Evolutionary conservation across 2,329 filamentous ascomycete species (phyloP), one percentile per base, ranked within the genome.

Genomic region (Chaetomiaceae sp.): DNA sequence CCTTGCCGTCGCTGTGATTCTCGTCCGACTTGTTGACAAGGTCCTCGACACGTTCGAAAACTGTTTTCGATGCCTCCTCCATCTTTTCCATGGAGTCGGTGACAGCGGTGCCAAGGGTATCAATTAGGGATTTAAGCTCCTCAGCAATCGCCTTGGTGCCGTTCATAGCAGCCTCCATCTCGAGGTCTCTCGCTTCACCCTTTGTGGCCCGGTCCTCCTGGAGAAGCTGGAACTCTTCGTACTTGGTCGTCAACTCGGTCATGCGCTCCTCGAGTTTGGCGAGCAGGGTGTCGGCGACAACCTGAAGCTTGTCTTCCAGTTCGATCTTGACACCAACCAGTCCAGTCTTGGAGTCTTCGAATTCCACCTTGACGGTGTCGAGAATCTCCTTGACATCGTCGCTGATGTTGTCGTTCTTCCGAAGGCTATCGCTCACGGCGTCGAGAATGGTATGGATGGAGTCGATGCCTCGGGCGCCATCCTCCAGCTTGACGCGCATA

Each of bases 51-150:
- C 84, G 83, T 42, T 76, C 79, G 56, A 95, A 91, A 24, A 95
- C 87, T 0, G 86, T 89, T 68, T 87, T 88, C 7, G 88, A 91
- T 36, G 93, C 88, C 59, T 88, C 84, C 46, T 88, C 82, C 76
- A 91, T 85, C 66, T 89, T 91, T 60, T 95, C 87, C 47, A 90
- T 78, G 1, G 86, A 84, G 44, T 94, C 88, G 0, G 84, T 86
- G 44, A 95, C 81, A 6, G 83, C 84, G 29, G 81, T 80, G 7
- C 88, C 87, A 38, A 96, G 82, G 0, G 87, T 89, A 56, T 95
- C 89, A 47, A 95, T 83, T 1, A 94, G 79, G 8, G 87, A 70
- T 64, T 88, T 91, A 48, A 97, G 78, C 56, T 97, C 93, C 51
- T 96, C 90, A 0, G 88, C 82, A 43, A 94, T 79, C 4, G 78